Percentiles rank a stretch among this genome's conserved stretches.
These are phyloP conservation scores for Tubosaeta sp. DNA, from an alignment of 768 basidiomycete genomes.

Conservation along the genomic window DNA sequence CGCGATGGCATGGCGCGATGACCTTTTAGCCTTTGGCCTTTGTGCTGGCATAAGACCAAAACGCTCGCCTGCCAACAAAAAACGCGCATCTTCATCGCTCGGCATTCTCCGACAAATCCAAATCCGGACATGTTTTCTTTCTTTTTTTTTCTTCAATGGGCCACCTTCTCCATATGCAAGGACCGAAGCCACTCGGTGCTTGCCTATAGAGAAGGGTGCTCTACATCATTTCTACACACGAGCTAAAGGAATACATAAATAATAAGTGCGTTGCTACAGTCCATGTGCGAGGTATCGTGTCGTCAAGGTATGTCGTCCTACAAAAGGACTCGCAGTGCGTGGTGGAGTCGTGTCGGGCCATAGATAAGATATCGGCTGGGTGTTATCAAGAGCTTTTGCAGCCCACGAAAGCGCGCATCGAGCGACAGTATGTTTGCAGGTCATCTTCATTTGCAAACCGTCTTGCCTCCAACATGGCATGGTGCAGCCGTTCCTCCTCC, in stretches of 20 bases:
- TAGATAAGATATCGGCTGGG: background rate
- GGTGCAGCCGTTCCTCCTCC: conserved; percentile 60
- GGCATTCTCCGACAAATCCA: conserved; percentile 18
- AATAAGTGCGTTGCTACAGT: conserved; percentile 22
- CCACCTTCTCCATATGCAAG: conserved; percentile 29
- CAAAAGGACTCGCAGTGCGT: conserved; percentile 6
- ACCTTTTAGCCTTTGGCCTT: conserved; percentile 44
- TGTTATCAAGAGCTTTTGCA: conserved; percentile 39
- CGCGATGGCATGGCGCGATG: conserved; percentile 13
- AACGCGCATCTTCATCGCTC: conserved; percentile 19
- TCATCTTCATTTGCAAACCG: conserved; percentile 50
- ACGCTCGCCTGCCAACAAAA: conserved; percentile 9
- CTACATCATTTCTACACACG: background rate
- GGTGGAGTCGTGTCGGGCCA: background rate
- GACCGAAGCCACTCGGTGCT: conserved; percentile 21
- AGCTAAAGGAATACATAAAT: conserved; percentile 19
- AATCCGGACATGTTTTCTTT: conserved; percentile 10
- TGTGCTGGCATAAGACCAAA: conserved; percentile 31
- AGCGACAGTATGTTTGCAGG: conserved; percentile 49
- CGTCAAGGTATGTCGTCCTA: conserved; percentile 23
- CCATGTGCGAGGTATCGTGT: conserved; percentile 19
- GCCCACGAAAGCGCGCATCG: conserved; percentile 58
- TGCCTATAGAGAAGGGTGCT: conserved; percentile 24
- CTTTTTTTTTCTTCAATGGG: background rate
- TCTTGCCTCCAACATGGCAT: conserved; percentile 57